Conservation (phyloP, 768 basidiomycete genomes). For the Mycena galericulata region DNA sequence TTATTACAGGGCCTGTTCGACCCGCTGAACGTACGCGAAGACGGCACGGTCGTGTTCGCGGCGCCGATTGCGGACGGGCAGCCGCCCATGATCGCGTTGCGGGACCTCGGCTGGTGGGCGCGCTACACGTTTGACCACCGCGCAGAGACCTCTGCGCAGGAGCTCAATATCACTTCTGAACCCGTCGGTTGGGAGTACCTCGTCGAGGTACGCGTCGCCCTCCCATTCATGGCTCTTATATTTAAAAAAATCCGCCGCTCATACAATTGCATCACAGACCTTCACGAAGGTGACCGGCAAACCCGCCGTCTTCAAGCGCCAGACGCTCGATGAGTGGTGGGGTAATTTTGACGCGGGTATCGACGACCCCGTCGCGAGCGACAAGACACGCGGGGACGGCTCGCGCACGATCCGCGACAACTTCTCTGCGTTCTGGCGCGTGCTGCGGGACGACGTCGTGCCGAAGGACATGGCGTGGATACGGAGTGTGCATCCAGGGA, state of each 20-base stretch:
- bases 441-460: slow-evolving; percentile 47
- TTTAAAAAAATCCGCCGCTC: too few species aligned
- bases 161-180: slow-evolving; percentile 53
- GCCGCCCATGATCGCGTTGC: slow-evolving; percentile 53
- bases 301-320: slow-evolving; percentile 21
- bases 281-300: slow-evolving; percentile 28
- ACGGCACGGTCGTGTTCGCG: slow-evolving; percentile 55
- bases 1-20: slow-evolving; percentile 38
- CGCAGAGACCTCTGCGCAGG: slow-evolving; percentile 47
- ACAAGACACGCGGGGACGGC: slow-evolving; percentile 13
- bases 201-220: slow-evolving; percentile 34
- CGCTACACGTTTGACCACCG: slow-evolving; percentile 54
- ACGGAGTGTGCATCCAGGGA: slow-evolving; percentile 41
- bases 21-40: slow-evolving; percentile 49
- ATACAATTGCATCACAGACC: too few species aligned
- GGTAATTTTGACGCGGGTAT: slow-evolving; percentile 19
- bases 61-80: slow-evolving; percentile 49
- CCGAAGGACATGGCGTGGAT: slow-evolving; percentile 50
- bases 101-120: slow-evolving; percentile 55
- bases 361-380: slow-evolving; percentile 16
- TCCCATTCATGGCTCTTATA: neutral
- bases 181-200: slow-evolving; percentile 52
- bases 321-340: slow-evolving; percentile 26
- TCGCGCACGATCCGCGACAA: slow-evolving; percentile 21
- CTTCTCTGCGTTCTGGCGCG: slow-evolving; percentile 44